Evolutionary conservation across 257 asterid species (phyloP).

Genomic region (Capsicum chinense): DNA sequence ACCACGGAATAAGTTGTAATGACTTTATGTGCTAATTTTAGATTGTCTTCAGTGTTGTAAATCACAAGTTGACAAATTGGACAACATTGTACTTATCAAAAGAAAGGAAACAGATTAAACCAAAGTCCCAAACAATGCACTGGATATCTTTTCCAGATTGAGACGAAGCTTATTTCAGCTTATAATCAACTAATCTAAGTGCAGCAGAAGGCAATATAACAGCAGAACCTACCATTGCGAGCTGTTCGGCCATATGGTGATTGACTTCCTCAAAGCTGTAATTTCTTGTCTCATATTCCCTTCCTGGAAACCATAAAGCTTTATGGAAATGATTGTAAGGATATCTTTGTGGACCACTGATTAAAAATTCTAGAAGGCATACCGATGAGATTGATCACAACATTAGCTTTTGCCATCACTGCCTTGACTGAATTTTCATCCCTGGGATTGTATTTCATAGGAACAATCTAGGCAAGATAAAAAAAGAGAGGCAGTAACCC

Average conservation of each 20-base stretch:
- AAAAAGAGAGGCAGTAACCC: conserved; percentile 13
- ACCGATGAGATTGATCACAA: conserved; percentile 98
- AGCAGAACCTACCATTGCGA: conserved; percentile 69
- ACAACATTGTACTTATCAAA: background rate
- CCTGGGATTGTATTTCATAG: conserved; percentile 92
- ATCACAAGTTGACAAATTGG: background rate
- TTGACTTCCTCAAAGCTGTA: conserved; percentile 93
- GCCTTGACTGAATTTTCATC: conserved; percentile 92
- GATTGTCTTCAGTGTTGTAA: background rate
- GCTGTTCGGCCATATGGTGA: conserved; percentile 83
- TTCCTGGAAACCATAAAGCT: conserved; percentile 57
- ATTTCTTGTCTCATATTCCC: conserved; percentile 96
- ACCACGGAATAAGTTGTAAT: background rate
- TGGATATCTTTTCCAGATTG: background rate
- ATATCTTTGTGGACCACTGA: background rate
- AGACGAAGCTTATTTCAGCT: background rate
- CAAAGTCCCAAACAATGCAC: background rate
- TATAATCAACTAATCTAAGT: conserved; percentile 2
- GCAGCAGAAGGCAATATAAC: conserved; percentile 28
- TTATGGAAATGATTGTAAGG: background rate
- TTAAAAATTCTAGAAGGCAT: conserved; percentile 27
- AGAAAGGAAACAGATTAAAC: background rate
- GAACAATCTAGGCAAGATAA: conserved; percentile 74
- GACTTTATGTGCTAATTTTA: background rate
- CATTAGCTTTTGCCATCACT: conserved; percentile 98